phyloP scores from a whole-genome alignment of 371 early-diverging fungal genomes.

The Parasitella parasitica region DNA sequence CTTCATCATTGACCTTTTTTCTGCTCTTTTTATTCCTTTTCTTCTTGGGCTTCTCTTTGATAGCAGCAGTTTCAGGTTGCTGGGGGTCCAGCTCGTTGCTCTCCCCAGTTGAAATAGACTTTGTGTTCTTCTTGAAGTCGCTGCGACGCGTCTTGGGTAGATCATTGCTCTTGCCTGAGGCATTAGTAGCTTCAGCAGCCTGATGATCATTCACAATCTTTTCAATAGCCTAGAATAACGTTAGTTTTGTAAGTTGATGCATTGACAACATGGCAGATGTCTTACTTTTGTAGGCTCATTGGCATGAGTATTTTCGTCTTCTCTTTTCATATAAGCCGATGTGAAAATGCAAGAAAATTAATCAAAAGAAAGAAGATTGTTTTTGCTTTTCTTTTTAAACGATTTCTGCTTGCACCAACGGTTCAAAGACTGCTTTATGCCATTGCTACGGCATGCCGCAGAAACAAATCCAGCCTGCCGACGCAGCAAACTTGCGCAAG shows the following conservation, averaged over 20 bases:
- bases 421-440: too few species aligned
- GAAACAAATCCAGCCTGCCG: too few species aligned
- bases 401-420: too few species aligned
- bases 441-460: too few species aligned
- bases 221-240: background rate
- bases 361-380: too few species aligned
- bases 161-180: background rate
- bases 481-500: too few species aligned
- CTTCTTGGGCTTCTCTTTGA: constrained; percentile 1
- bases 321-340: background rate
- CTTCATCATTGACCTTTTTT: background rate
- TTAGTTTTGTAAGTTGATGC: too few species aligned
- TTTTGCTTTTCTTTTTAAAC: too few species aligned
- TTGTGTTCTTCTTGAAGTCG: background rate
- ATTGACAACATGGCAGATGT: background rate
- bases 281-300: background rate
- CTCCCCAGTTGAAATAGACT: background rate
- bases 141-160: background rate
- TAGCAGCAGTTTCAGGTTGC: background rate
- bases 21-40: background rate
- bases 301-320: background rate
- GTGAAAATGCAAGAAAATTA: too few species aligned
- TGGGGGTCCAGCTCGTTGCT: background rate
- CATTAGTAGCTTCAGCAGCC: background rate
- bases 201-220: background rate